Base-by-base conservation (phyloP, 208 protist genomes). In the Trypanosoma avium region DNA sequence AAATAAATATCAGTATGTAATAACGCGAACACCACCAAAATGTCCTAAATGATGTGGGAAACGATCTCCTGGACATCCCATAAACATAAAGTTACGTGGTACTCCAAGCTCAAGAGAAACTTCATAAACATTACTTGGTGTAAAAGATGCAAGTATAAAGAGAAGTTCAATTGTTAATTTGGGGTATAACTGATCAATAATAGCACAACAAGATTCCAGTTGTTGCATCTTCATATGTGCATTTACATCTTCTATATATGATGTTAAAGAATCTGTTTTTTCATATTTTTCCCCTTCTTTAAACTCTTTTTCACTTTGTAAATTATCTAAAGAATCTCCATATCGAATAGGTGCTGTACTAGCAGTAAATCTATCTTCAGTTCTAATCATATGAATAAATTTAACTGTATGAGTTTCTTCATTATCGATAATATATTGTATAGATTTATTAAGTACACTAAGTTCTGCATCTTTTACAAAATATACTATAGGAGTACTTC, bases 1-100 rank as follows among this genome's bases (percentile, higher is more conserved):
- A n/a, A n/a, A n/a, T n/a, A n/a, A n/a, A n/a, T n/a, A n/a, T n/a
- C n/a, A n/a, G 48, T 57, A 59, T 0, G 72, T 86, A 40, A 93
- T 84, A 30, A 92, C 72, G 29, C 87, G 49, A 17, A 93, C 67
- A 52, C 84, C 83, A 52, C 84, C 88, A 45, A 88, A 74, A 24
- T 84, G 61, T 36, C 61, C 68, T 17, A 96, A 57, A 29, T 74
- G 55, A 27, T 82, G 57, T 13, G 66, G 59, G 60, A 87, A 82
- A 26, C 67, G 42, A 32, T 75, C 67, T 32, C 61, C 70, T 27
- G 80, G 87, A 62, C 85, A 94, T 15, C 77, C 30, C 22, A 94
- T 88, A 49, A 94, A 95, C 78, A 92, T 92, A 60, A 92, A 84
- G 62, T 95, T 90, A 38, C 77, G 77, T 17, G 82, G 83, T 30